phyloP scores from a whole-genome alignment of 2,329 filamentous ascomycete genomes.

The Hortaea werneckii region DNA sequence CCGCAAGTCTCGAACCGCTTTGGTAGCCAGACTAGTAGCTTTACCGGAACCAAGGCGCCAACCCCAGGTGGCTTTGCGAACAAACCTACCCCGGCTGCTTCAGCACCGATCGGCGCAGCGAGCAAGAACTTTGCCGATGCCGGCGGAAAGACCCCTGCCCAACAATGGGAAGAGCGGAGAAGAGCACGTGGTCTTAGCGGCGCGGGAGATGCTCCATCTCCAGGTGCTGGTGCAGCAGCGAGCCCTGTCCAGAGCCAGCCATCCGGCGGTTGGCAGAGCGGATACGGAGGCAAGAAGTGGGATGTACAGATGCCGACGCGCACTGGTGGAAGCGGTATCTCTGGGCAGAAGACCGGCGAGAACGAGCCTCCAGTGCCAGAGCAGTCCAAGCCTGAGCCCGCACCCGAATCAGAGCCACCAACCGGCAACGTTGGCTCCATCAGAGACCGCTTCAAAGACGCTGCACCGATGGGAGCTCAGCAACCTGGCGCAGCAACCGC shows the following conservation, averaged over 20 bases:
- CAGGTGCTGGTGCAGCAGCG: slow-evolving; percentile 25
- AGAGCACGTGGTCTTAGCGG: slow-evolving; percentile 55
- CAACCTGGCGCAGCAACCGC: slow-evolving; percentile 24
- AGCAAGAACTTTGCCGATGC: slow-evolving; percentile 91
- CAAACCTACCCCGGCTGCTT: slow-evolving; percentile 43
- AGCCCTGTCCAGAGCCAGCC: slow-evolving; percentile 55
- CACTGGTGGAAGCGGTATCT: slow-evolving; percentile 52
- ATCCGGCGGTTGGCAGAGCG: slow-evolving; percentile 86
- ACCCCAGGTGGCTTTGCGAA: slow-evolving; percentile 59
- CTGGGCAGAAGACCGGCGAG: slow-evolving; percentile 56
- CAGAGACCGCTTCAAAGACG: slow-evolving; percentile 71
- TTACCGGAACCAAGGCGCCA: slow-evolving; percentile 82
- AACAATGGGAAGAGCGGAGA: slow-evolving; percentile 97
- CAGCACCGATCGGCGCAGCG: slow-evolving; percentile 63
- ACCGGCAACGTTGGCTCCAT: slow-evolving; percentile 61
- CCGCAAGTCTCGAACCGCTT: slow-evolving; percentile 92
- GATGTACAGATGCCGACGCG: slow-evolving; percentile 66
- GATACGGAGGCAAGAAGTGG: slow-evolving; percentile 85
- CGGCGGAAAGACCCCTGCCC: slow-evolving; percentile 90
- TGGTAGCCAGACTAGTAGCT: slow-evolving; percentile 55
- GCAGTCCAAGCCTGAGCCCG: slow-evolving; percentile 29
- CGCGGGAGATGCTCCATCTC: slow-evolving; percentile 38
- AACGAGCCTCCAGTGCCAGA: slow-evolving; percentile 32
- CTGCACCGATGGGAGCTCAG: slow-evolving; percentile 57
- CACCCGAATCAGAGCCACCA: slow-evolving; percentile 39